Evolutionary conservation across 2,329 filamentous ascomycete species (phyloP).

Genomic region (Colletotrichum sp.): DNA sequence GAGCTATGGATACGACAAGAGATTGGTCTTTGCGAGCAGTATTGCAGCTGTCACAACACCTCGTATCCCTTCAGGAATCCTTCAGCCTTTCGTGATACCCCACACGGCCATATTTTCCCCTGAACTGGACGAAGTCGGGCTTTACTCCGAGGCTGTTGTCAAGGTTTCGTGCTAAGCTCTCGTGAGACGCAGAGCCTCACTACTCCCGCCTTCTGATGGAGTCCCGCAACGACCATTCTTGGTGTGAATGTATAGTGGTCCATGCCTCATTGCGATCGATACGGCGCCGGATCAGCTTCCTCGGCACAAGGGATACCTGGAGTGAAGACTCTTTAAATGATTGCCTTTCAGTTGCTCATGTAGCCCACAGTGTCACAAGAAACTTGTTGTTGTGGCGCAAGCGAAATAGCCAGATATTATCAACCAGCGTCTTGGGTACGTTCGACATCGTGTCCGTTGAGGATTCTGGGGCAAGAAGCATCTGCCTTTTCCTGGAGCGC

Average conservation of each 20-base stretch:
- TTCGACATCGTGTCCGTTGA: neutral
- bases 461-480: neutral
- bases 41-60: neutral
- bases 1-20: neutral
- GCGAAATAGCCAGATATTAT: fast-evolving
- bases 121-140: neutral
- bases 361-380: too few relatives aligned
- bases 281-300: too few relatives aligned
- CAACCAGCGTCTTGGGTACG: fast-evolving
- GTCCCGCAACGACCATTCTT: too few relatives aligned
- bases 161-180: neutral
- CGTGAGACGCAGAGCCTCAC: neutral
- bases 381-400: neutral
- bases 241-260: fast-evolving
- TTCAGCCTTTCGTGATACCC: neutral
- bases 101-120: neutral
- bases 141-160: neutral
- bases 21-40: neutral
- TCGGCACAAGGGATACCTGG: too few relatives aligned
- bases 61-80: neutral
- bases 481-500: fast-evolving
- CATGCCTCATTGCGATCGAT: too few relatives aligned
- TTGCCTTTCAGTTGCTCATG: too few relatives aligned
- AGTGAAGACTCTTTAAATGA: too few relatives aligned
- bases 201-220: fast-evolving